Evolutionary conservation across 1,284 basidiomycete species (phyloP), one percentile per base, ranked within the genome.

Genomic region (Sparassis latifolia): DNA sequence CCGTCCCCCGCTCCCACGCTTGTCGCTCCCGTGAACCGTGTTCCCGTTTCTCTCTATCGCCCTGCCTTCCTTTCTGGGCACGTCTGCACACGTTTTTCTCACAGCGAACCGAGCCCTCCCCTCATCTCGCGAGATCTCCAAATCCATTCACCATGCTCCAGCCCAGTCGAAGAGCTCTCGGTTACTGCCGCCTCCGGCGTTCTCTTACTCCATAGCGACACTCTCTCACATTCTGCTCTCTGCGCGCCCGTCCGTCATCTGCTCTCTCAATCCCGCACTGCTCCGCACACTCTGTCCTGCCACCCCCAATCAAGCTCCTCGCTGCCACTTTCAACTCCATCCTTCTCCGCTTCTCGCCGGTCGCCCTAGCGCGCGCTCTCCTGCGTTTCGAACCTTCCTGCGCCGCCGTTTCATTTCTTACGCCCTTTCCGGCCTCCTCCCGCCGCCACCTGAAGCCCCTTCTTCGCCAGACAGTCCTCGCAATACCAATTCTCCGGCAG

Each of bases 401-500:
- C 35, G 35, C 9, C n/a, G 35, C 41, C 27, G 30, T 45, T 50
- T 51, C 58, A 61, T 52, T 66, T 67, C 56, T 65, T 66, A 47
- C 66, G 57, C 10, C 66, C 64, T 50, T 67, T 67, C 32, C 65
- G 64, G 29, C 62, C 56, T 30, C 57, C 57, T 27, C 52, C 50
- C 47, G 45, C 52, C 38, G 45, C 57, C 42, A 53, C 55, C 56
- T 45, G 47, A 27, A 54, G 49, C 2, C 60, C 62, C 52, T 61
- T 59, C 57, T 38, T 41, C 52, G 49, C 45, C 20, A 57, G 72
- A 57, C 80, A 84, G 39, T 79, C 75, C 4, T 73, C 68, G 58
- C 80, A 83, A 57, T 76, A 84, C 79, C 79, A 83, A 42, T 69
- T 68, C 55, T 82, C 80, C 7, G 80, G 80, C 51, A 82, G 72